A percentile compares a stretch with the other conserved stretches of the same genome.
phyloP scores from a whole-genome alignment of 805 yeast genomes.

The Sugiyamaella valdiviana region DNA sequence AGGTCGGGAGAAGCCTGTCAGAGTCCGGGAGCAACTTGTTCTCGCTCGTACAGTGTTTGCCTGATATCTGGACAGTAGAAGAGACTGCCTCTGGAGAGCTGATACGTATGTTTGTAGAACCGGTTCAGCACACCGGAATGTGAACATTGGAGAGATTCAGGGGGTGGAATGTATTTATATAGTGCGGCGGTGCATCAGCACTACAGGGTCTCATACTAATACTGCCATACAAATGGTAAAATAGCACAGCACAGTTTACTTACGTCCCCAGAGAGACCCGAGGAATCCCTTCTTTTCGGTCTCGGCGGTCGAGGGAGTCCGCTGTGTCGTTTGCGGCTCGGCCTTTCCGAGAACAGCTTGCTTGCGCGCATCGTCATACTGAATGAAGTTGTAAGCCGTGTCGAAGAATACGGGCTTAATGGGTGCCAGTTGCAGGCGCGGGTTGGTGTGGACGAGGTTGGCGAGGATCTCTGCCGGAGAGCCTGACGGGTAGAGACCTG shows the following conservation, averaged over 20 bases:
- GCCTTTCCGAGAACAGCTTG: conserved; percentile 16
- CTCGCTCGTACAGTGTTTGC: too few relatives aligned
- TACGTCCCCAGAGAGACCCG: conserved; percentile 36
- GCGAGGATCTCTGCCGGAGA: conserved; percentile 22
- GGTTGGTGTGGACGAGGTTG: conserved; percentile 30
- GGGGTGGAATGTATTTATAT: too few relatives aligned
- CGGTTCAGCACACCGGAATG: too few relatives aligned
- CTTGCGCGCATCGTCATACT: conserved; percentile 30
- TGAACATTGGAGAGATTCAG: too few relatives aligned
- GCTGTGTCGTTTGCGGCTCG: conserved; percentile 11
- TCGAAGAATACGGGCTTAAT: conserved; percentile 90
- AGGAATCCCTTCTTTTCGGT: conserved; percentile 61
- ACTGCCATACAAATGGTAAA: neutral
- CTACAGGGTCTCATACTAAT: too few relatives aligned
- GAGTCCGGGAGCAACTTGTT: too few relatives aligned
- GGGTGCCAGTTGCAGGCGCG: conserved; percentile 51
- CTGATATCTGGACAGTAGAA: too few relatives aligned
- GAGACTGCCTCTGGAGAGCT: too few relatives aligned
- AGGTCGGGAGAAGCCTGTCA: too few relatives aligned
- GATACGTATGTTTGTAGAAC: too few relatives aligned
- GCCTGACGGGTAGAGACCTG: conserved; percentile 36
- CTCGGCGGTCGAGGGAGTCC: conserved; percentile 26
- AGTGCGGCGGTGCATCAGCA: too few relatives aligned
- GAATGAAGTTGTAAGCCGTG: conserved; percentile 76
- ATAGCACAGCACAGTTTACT: neutral